A percentile compares a stretch with the other conserved stretches of the same genome.
phyloP scores from a whole-genome alignment of 2,329 filamentous ascomycete species.

The Botryotinia narcissicola region DNA sequence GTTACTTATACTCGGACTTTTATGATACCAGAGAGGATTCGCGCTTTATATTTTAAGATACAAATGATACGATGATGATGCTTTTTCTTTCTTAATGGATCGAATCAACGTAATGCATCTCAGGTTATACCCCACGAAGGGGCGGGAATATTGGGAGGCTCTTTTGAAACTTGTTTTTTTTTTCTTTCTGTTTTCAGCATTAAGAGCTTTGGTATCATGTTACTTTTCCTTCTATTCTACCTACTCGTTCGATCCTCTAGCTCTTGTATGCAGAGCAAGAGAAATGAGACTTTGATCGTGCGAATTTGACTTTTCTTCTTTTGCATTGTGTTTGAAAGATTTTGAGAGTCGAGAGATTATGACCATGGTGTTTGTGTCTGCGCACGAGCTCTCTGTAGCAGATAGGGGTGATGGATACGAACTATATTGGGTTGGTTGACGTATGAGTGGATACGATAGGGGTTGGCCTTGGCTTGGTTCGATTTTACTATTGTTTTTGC shows the following conservation, averaged over 20 bases:
- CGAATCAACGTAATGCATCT: constrained; percentile 8
- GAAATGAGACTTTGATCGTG: neutral
- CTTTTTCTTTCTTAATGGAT: constrained; percentile 12
- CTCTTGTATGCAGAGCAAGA: neutral
- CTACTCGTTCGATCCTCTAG: neutral
- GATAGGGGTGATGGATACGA: neutral
- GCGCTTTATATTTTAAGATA: constrained; percentile 14
- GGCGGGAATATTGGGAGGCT: constrained; percentile 8
- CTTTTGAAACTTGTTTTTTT: neutral
- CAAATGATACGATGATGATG: constrained; percentile 9
- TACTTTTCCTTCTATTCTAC: neutral
- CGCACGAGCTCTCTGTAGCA: neutral
- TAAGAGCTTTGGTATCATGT: constrained; percentile 7
- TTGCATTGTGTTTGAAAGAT: neutral
- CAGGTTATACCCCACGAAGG: neutral
- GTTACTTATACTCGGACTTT: constrained; percentile 11
- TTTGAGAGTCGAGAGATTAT: neutral
- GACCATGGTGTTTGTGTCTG: neutral
- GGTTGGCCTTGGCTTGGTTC: neutral
- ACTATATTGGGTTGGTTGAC: neutral
- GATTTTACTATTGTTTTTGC: neutral
- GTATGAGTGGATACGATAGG: neutral
- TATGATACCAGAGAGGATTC: constrained; percentile 17
- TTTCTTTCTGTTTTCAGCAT: neutral
- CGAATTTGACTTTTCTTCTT: neutral